These are phyloP conservation scores for Trametes maxima DNA, from an alignment of 768 basidiomycete species.

Conservation along the genomic window DNA sequence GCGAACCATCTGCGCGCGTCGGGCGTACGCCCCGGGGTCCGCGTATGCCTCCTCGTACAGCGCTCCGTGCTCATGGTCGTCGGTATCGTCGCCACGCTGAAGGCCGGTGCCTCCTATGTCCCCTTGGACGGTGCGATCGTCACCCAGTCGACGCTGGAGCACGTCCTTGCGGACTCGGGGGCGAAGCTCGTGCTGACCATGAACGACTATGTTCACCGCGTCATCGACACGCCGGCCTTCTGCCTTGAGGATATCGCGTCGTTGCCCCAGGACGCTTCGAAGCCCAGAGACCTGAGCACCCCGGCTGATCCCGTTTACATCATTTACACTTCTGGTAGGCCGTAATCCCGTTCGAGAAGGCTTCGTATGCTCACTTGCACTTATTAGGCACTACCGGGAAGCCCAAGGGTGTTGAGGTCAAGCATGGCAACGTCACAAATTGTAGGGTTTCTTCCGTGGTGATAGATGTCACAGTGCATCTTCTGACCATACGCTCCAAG, in stretches of 20 bases:
- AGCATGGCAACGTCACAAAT: constrained; percentile 60
- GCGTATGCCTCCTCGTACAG: constrained; percentile 57
- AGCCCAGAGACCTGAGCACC: constrained; percentile 41
- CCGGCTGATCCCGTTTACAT: constrained; percentile 51
- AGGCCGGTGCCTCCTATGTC: constrained; percentile 61
- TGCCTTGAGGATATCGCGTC: constrained; percentile 29
- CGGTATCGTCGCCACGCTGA: constrained; percentile 56
- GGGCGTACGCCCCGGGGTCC: constrained; percentile 49
- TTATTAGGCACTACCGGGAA: constrained; percentile 53
- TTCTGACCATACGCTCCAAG: constrained; percentile 28
- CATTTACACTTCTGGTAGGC: constrained; percentile 62
- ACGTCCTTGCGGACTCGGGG: constrained; percentile 52
- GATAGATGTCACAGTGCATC: not conserved
- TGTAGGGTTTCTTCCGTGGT: constrained; percentile 38
- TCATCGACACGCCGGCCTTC: constrained; percentile 20
- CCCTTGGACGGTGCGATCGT: constrained; percentile 61
- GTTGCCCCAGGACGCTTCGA: constrained; percentile 19
- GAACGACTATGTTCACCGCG: constrained; percentile 29
- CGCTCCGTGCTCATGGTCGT: constrained; percentile 56
- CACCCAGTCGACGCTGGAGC: constrained; percentile 53
- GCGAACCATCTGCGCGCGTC: constrained; percentile 45
- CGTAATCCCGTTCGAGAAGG: not conserved
- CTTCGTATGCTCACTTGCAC: constrained; percentile 12
- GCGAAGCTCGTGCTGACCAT: constrained; percentile 47
- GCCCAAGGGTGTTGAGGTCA: constrained; percentile 65